Conservation (phyloP, 768 basidiomycete species). For the Phlegmacium glaucopus region DNA sequence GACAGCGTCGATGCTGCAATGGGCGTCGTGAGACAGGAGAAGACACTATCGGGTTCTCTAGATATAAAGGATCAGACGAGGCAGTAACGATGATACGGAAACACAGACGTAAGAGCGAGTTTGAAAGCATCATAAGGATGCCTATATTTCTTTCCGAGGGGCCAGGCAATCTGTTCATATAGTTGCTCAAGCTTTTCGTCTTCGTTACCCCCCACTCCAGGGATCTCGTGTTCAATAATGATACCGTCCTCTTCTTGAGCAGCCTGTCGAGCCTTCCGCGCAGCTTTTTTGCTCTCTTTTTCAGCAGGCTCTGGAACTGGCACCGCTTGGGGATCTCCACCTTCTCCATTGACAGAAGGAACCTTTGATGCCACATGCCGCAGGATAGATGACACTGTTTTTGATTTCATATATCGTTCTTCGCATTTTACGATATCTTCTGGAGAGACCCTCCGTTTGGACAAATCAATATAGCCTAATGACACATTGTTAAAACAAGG, state of each 20-base stretch:
- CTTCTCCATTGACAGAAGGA: constrained; percentile 41
- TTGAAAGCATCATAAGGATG: constrained; percentile 99
- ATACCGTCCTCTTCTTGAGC: constrained; percentile 41
- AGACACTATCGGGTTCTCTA: constrained; percentile 67
- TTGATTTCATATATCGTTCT: constrained; percentile 97
- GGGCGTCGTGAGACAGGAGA: constrained; percentile 60
- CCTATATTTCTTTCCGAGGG: constrained; percentile 86
- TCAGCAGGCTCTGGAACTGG: constrained; percentile 31
- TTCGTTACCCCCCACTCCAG: constrained; percentile 49
- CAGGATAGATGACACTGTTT: constrained; percentile 91
- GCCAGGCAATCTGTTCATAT: constrained; percentile 93
- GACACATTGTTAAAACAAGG: background rate
- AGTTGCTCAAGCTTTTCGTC: constrained; percentile 80
- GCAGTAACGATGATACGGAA: background rate
- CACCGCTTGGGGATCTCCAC: constrained; percentile 17
- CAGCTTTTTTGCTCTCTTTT: constrained; percentile 45
- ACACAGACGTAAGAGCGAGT: constrained; percentile 81
- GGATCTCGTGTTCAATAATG: constrained; percentile 36
- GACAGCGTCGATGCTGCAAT: constrained; percentile 54
- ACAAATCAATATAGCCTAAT: constrained; percentile 95
- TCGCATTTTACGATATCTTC: constrained; percentile 99
- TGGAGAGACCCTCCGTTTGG: constrained; percentile 95
- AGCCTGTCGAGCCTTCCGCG: constrained; percentile 42
- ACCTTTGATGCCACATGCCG: constrained; percentile 86
- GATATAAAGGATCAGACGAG: constrained; percentile 4